These are phyloP conservation scores for Termitomyces sp. DNA, from an alignment of 768 basidiomycete genomes.

Conservation along the genomic window DNA sequence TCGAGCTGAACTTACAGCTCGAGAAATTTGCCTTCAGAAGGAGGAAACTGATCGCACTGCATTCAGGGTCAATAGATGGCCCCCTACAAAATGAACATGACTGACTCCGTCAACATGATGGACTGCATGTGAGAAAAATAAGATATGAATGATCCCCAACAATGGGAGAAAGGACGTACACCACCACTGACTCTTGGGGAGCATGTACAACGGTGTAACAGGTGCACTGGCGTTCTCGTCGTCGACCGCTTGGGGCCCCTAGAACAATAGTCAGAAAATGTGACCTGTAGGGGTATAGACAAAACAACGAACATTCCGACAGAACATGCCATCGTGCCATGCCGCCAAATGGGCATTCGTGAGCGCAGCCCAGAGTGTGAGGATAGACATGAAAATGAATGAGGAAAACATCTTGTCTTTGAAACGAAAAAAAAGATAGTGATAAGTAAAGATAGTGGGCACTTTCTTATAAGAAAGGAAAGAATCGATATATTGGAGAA, in stretches of 20 bases:
- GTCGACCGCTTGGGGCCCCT: constrained; percentile 23
- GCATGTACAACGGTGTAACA: constrained; percentile 38
- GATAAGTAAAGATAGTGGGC: constrained; percentile 8
- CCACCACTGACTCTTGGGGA: constrained; percentile 38
- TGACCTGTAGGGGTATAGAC: background rate
- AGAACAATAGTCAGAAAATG: background rate
- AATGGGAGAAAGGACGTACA: constrained; percentile 19
- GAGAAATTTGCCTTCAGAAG: constrained; percentile 32
- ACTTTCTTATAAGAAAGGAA: background rate
- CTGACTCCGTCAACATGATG: constrained; percentile 30
- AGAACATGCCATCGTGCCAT: constrained; percentile 40
- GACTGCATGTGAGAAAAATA: constrained; percentile 17
- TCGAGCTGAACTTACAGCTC: constrained; percentile 29
- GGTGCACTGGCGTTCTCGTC: constrained; percentile 33
- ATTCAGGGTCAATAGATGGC: background rate
- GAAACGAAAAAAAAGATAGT: constrained; percentile 7
- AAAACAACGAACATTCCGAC: constrained; percentile 30
- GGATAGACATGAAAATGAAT: constrained; percentile 2
- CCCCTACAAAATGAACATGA: background rate
- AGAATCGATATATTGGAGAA: background rate
- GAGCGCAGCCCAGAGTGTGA: constrained; percentile 5
- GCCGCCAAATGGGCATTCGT: constrained; percentile 37
- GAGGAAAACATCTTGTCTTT: constrained; percentile 2
- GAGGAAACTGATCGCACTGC: constrained; percentile 39
- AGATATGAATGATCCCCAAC: background rate